Evolutionary conservation across 2,329 filamentous ascomycete genomes (phyloP), one percentile per base, ranked within the genome.

Genomic region (Parastagonospora avenae): DNA sequence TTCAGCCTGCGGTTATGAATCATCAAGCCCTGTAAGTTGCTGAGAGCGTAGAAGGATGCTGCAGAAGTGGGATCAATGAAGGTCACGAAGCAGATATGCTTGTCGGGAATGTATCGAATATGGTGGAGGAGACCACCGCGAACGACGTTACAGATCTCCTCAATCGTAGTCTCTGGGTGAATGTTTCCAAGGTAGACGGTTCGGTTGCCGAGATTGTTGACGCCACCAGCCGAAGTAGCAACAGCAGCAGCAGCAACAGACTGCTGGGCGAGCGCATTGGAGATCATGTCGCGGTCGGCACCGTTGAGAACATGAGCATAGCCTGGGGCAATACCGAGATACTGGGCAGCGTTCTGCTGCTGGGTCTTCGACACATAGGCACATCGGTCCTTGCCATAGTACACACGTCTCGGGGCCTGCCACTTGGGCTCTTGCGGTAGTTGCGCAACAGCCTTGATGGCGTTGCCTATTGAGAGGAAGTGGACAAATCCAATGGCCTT

Each of bases 1-100:
- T 99, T 99, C 62, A 99, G 81, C 46, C 94, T 88, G 58, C 94
- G 86, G 78, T 99, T 99, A 79, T 99, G 94, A 66, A 99, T 99
- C 94, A 99, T 99, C 60, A 99, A 80, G 19, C 94, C 94, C 73
- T 99, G 94, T 27, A 99, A 81, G 77, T 97, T 97, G 83, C 92
- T 97, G 53, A 99, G 80, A 36, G 94, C 94, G 67, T 97, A 99
- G 80, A 99, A 99, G 1, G 93, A 97, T 35, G 94, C 94, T 19
- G 94, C 94, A 3, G 94, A 95, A 19, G 94, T 99, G 8, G 94
- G 94, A 70, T 99, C 94, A 74, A 99, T 97, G 77, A 99, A 99
- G 1, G 94, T 99, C 50, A 99, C 94, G 71, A 99, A 99, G 82
- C 94, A 99, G 64, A 99, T 99, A 78, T 99, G 94, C 85, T 99